phyloP scores from a whole-genome alignment of 2,329 filamentous ascomycete species.

The Cucurbitaria berberidis region DNA sequence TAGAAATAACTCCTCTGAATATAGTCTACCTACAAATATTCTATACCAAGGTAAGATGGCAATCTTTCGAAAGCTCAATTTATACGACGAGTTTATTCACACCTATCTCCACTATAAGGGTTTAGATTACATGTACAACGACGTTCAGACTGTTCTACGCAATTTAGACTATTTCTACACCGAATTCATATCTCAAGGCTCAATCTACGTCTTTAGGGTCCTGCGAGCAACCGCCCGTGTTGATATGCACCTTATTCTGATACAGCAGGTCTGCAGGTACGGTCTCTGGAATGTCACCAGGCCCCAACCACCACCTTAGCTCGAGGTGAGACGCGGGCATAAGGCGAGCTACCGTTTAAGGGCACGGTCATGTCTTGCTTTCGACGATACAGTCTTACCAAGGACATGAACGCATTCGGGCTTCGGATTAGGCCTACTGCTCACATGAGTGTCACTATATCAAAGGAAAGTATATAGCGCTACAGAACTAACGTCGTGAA shows the following conservation, averaged over 20 bases:
- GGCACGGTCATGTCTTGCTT: too few species aligned
- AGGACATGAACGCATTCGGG: background rate
- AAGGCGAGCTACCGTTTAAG: too few species aligned
- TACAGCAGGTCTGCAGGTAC: background rate
- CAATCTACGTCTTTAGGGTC: background rate
- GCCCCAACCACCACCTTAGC: background rate
- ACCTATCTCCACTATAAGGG: too few species aligned
- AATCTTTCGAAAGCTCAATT: too few species aligned
- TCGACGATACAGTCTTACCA: too few species aligned
- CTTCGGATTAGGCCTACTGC: background rate
- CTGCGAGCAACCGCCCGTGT: background rate
- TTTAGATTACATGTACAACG: background rate
- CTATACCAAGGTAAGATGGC: too few species aligned
- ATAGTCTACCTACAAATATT: too few species aligned
- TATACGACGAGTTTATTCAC: too few species aligned
- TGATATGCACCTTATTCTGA: background rate
- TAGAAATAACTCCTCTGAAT: too few species aligned
- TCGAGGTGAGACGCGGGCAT: background rate
- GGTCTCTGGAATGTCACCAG: background rate
- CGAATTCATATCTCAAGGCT: background rate
- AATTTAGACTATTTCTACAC: background rate
- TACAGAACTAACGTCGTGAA: too few species aligned
- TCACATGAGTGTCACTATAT: background rate
- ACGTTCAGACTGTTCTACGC: background rate
- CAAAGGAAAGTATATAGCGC: too few species aligned